Evolutionary conservation across 495 filamentous ascomycete genomes (phyloP).

Genomic region (Pyrenula aspistea): DNA sequence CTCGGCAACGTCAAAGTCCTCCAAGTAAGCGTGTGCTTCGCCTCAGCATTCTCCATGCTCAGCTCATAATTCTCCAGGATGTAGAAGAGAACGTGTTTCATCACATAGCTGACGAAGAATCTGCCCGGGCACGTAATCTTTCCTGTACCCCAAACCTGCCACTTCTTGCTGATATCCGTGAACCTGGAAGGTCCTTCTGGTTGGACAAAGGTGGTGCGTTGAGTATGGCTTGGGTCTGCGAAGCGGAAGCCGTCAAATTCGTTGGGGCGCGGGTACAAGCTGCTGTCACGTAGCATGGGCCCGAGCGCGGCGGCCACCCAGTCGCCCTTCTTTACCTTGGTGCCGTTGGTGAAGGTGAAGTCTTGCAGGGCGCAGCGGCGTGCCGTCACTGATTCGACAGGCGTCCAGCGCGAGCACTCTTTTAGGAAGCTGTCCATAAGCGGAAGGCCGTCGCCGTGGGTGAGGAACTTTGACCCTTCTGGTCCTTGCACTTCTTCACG

Average conservation of each 20-base stretch:
- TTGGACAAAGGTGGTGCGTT: neutral
- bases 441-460: constrained; percentile 4
- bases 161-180: neutral
- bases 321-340: constrained; percentile 10
- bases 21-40: too few species aligned
- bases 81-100: too few species aligned
- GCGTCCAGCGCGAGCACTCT: constrained; percentile 19
- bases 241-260: constrained; percentile 8
- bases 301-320: constrained; percentile 15
- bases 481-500: constrained; percentile 3
- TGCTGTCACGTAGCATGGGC: constrained; percentile 6
- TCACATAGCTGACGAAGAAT: too few species aligned
- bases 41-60: too few species aligned
- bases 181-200: neutral
- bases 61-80: too few species aligned
- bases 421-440: constrained; percentile 26
- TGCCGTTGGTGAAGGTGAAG: constrained; percentile 16
- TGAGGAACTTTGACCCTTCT: neutral
- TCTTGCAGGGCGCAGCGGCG: constrained; percentile 12
- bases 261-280: constrained; percentile 7
- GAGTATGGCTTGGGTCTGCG: neutral
- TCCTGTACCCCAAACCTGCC: neutral
- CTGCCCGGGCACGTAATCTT: too few species aligned
- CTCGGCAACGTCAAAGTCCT: too few species aligned
- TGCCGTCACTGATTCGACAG: constrained; percentile 15